Base-by-base conservation (phyloP, 2,329 filamentous ascomycete genomes). In the Penicillium sp. region DNA sequence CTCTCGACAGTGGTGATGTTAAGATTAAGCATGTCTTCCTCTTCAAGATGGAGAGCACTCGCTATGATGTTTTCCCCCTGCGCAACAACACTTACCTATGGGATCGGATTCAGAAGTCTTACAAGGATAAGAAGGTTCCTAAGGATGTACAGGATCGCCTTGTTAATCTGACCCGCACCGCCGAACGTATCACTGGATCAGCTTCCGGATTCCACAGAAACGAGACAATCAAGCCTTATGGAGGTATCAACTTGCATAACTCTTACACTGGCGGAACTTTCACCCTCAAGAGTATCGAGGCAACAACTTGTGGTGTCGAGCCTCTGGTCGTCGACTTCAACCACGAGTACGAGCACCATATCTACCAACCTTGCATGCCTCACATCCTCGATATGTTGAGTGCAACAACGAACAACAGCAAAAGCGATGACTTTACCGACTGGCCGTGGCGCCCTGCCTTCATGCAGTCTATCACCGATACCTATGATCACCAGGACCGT, bases 41-140 rank as follows among this genome's bases (percentile, higher is more conserved):
- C 6, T 60, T 81, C 13, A 70, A 77, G 33, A 70, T 81, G 13
- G 78, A 81, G 54, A 79, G 78, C 49, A 80, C 77, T 4, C 70
- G 78, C 31, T 75, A 78, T 19, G 78, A 81, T 41, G 73, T 80
- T 1, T 81, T 80, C 37, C 78, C 78, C 0, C 62, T 81, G 35
- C 64, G 63, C 19, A 77, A 78, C 39, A 75, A 75, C 55, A 65
- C 71, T 2, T 75, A 73, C 2, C 56, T 70, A n/a, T 52, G 73
- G 24, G 36, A 70, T 11, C 65, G 65, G n/a, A 71, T 79, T 9
- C 74, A 71, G 67, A 64, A 77, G 7, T 73, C 72, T 6, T 76
- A 75, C 2, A 73, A 69, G 16, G 58, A 70, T 6, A 59, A 72
- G 3, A 57, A 70, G 6, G 63, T 80, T 1, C 77, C 77, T 0